Conservation (phyloP, 2,329 filamentous ascomycete genomes). For the Teratosphaeria zuluensis region DNA sequence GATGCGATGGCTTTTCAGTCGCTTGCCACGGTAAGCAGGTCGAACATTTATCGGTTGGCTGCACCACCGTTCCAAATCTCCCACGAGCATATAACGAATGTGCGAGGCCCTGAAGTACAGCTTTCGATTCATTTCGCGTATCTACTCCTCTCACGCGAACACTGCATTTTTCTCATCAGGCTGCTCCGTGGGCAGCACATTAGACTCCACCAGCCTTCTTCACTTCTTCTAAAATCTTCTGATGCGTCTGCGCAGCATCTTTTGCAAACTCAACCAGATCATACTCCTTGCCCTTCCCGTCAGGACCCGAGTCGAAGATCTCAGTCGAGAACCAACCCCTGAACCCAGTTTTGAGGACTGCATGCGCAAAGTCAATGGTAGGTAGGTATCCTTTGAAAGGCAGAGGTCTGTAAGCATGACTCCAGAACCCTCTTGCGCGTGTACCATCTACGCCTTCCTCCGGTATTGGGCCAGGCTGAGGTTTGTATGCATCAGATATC, state of each 20-base stretch:
- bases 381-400: slow-evolving; percentile 65
- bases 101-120: background rate
- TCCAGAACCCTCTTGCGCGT: slow-evolving; percentile 58
- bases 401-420: slow-evolving; percentile 58
- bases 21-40: background rate
- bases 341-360: slow-evolving; percentile 59
- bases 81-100: background rate
- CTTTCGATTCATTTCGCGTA: background rate
- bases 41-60: background rate
- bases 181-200: background rate
- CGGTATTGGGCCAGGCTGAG: slow-evolving; percentile 43
- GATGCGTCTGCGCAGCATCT: slow-evolving; percentile 21
- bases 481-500: slow-evolving; percentile 64
- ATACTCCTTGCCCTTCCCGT: slow-evolving; percentile 45
- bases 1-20: background rate
- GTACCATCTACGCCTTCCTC: slow-evolving; percentile 44
- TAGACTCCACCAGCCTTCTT: background rate
- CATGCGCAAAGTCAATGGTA: slow-evolving; percentile 52
- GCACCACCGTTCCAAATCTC: background rate
- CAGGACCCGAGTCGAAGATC: slow-evolving; percentile 54
- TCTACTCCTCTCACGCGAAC: background rate
- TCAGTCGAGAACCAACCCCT: slow-evolving; percentile 59
- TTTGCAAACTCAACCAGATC: slow-evolving; percentile 33
- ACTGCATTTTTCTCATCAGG: background rate
- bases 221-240: slow-evolving; percentile 30